phyloP scores from a whole-genome alignment of 371 early-diverging fungal genomes.

The Mucor irregularis region DNA sequence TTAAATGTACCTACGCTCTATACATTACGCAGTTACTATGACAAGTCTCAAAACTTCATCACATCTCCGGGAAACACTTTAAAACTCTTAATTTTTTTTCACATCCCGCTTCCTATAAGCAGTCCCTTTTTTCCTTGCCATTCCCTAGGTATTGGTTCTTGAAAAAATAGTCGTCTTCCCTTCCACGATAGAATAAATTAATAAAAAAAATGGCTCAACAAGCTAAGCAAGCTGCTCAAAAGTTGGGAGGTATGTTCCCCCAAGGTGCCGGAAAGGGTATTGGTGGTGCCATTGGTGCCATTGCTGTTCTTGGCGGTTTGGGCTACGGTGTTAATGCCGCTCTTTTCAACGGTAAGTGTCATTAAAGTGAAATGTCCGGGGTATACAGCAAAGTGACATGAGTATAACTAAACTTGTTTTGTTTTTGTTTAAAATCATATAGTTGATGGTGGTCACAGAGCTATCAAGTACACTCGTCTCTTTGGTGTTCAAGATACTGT shows the following conservation, averaged over 20 bases:
- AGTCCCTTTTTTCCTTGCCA: too few species aligned
- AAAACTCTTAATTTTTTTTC: too few species aligned
- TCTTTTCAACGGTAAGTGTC: slow-evolving; percentile 85
- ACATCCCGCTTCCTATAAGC: too few species aligned
- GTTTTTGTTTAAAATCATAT: background rate
- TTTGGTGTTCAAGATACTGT: slow-evolving; percentile 89
- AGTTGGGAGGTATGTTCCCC: slow-evolving; percentile 65
- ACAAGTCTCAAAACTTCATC: too few species aligned
- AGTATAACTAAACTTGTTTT: too few species aligned
- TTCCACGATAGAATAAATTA: too few species aligned
- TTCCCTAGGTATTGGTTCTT: too few species aligned
- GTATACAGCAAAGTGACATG: background rate
- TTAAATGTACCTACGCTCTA: too few species aligned
- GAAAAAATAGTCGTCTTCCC: too few species aligned
- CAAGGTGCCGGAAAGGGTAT: slow-evolving; percentile 66
- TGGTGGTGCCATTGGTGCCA: slow-evolving; percentile 65
- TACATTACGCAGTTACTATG: too few species aligned
- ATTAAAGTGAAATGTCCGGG: background rate
- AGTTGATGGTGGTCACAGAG: slow-evolving; percentile 98
- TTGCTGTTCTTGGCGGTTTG: slow-evolving; percentile 67
- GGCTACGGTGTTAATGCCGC: slow-evolving; percentile 74
- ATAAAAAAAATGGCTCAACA: slow-evolving; percentile 51
- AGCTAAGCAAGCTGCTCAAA: slow-evolving; percentile 66
- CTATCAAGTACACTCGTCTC: slow-evolving; percentile 95
- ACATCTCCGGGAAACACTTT: too few species aligned